Conservation (phyloP, 345 rosid genomes). For the Isatis tinctoria region DNA sequence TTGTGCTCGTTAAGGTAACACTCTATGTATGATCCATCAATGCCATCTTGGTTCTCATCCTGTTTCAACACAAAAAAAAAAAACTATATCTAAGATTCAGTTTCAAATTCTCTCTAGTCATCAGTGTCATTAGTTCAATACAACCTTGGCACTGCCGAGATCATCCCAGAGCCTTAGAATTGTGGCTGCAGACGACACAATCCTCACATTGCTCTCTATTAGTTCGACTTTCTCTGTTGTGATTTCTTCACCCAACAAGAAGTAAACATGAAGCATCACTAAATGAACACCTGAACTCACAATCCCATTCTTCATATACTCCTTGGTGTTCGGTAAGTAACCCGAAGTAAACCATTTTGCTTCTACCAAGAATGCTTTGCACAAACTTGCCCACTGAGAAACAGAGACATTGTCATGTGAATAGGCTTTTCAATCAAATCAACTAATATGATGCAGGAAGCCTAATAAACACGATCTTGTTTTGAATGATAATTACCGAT, state of each 20-base stretch:
- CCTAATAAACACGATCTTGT: not conserved
- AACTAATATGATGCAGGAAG: too few species aligned
- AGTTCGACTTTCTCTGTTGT: constrained; percentile 29
- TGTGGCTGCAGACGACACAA: constrained; percentile 40
- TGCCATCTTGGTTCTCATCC: constrained; percentile 55
- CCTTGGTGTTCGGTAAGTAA: constrained; percentile 33
- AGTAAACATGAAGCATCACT: constrained; percentile 44
- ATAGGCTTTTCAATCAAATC: not conserved
- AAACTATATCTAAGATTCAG: not conserved
- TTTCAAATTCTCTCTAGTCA: not conserved
- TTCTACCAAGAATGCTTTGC: constrained; percentile 55
- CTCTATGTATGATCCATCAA: constrained; percentile 58
- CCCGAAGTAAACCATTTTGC: constrained; percentile 52
- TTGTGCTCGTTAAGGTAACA: constrained; percentile 46
- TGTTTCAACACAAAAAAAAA: constrained; percentile 17
- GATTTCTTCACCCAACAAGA: constrained; percentile 41
- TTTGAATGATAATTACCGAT: constrained; percentile 32
- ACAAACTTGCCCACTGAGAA: constrained; percentile 51
- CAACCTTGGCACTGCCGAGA: constrained; percentile 56
- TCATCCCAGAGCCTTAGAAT: constrained; percentile 65
- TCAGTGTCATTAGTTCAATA: not conserved
- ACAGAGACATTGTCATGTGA: not conserved
- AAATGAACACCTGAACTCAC: constrained; percentile 53
- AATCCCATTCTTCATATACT: constrained; percentile 57
- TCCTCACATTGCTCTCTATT: constrained; percentile 31